Percentiles rank a stretch among this genome's conserved stretches.
phyloP scores from a whole-genome alignment of 2,329 filamentous ascomycete genomes.

The Capronia americana region DNA sequence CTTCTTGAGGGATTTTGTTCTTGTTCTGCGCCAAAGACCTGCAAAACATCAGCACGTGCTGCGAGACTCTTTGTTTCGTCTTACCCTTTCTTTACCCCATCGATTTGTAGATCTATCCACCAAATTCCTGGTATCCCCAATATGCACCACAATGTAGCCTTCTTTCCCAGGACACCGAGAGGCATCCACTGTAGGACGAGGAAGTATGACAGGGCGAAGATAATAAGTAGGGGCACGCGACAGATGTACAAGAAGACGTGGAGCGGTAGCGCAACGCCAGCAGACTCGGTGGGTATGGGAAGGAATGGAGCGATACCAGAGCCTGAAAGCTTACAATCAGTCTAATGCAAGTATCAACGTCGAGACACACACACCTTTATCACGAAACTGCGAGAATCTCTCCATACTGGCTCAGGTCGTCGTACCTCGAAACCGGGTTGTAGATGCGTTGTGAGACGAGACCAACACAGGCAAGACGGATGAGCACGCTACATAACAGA shows the following conservation, averaged over 20 bases:
- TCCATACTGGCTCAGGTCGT: slow-evolving; percentile 67
- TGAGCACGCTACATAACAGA: slow-evolving; percentile 7
- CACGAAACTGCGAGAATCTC: slow-evolving; percentile 91
- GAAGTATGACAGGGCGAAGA: slow-evolving; percentile 74
- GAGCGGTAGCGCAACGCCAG: slow-evolving; percentile 67
- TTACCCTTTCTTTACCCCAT: slow-evolving; percentile 90
- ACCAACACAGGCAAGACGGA: not conserved
- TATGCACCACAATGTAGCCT: slow-evolving; percentile 85
- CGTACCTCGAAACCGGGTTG: slow-evolving; percentile 14
- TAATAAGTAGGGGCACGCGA: slow-evolving; percentile 78
- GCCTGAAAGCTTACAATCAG: slow-evolving; percentile 60
- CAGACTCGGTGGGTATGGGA: slow-evolving; percentile 72
- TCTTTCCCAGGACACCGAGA: slow-evolving; percentile 71
- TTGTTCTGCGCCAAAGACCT: slow-evolving; percentile 74
- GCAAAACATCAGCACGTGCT: slow-evolving; percentile 28
- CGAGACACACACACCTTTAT: slow-evolving; percentile 68
- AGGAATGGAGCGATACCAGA: slow-evolving; percentile 97
- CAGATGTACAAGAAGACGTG: slow-evolving; percentile 77
- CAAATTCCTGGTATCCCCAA: slow-evolving; percentile 90
- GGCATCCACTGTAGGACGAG: slow-evolving; percentile 82
- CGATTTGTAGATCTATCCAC: slow-evolving; percentile 98
- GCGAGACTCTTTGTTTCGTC: slow-evolving; percentile 39
- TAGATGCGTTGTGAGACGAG: not conserved
- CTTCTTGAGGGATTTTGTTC: slow-evolving; percentile 76
- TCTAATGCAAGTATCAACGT: not conserved